Base-by-base conservation (phyloP, 1,284 basidiomycete genomes). In the Tilletia horrida region DNA sequence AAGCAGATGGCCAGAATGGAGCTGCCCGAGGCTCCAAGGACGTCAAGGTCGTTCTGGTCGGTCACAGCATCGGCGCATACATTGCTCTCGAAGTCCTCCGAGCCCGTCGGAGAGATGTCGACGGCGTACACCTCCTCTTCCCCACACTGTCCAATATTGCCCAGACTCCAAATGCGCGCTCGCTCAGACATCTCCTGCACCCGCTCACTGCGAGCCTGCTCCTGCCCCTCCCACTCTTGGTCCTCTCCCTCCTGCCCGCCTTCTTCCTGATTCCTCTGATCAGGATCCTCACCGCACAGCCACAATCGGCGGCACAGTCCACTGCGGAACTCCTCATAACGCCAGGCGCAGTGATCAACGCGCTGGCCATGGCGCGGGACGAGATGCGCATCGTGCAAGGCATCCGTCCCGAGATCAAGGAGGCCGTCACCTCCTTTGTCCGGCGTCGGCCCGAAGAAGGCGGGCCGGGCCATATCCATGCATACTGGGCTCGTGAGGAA, bases 61-160 rank as follows among this genome's bases (percentile, higher is more conserved):
- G 74, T 9, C 77, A 78, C 61, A 70, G 67, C 23, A 72, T 78
- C 2, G 77, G 77, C 21, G 69, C 73, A 21, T 78, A 73, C 68
- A 77, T 77, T 3, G 70, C 68, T 4, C 43, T 66, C 18, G 66
- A 74, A 63, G 66, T 70, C 50, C 42, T 77, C 6, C 67, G 74
- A 44, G 65, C 63, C 27, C 62, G 72, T 23, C 64, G 65, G 7
- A 66, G 64, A 3, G 50, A 55, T 6, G 65, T 78, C 25, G 71
- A 71, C 27, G 72, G 66, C 2, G 3, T 77, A 55, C 76, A 78
- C 48, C 48, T 71, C 35, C 65, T 78, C 44, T 78, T 78, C 27
- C 77, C 77, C 0, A 73, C 76, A 16, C 21, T 78, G 25, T 67
- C 67, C 44, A 69, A 74, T 67, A 76, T 78, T 42, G 72, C 67